A percentile compares a stretch with the other conserved stretches of the same genome.
Conservation (phyloP, 2,329 filamentous ascomycete genomes). For the Aspergillus sergii region DNA sequence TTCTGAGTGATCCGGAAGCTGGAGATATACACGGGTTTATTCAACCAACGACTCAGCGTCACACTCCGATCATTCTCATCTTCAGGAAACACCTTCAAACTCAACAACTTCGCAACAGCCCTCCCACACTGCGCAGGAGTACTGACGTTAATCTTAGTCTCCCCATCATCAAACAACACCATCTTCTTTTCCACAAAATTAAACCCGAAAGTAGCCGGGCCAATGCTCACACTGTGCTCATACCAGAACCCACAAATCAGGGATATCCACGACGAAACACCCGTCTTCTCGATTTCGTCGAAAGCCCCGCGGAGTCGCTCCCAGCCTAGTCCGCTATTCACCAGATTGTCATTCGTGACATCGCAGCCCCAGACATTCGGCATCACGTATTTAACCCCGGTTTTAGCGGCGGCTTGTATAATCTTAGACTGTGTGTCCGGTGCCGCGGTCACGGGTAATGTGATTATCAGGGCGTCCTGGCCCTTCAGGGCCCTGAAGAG, state of each 20-base stretch:
- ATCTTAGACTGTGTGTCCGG: constrained; percentile 51
- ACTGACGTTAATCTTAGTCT: constrained; percentile 58
- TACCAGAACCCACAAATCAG: constrained; percentile 56
- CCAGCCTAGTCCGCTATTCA: constrained; percentile 26
- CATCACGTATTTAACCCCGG: constrained; percentile 57
- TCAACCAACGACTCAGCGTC: constrained; percentile 39
- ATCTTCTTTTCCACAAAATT: constrained; percentile 47
- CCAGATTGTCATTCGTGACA: constrained; percentile 17
- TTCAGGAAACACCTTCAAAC: constrained; percentile 32
- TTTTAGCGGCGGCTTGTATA: constrained; percentile 57
- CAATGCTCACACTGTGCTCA: constrained; percentile 49
- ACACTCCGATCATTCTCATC: constrained; percentile 14
- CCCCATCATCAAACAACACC: constrained; percentile 59
- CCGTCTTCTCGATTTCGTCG: constrained; percentile 39
- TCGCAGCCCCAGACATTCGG: constrained; percentile 51
- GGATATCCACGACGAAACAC: constrained; percentile 43
- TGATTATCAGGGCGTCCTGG: constrained; percentile 61
- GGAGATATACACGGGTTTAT: constrained; percentile 53
- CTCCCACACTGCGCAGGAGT: constrained; percentile 61
- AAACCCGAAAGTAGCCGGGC: constrained; percentile 48
- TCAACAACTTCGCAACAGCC: constrained; percentile 56
- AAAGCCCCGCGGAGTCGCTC: constrained; percentile 13
- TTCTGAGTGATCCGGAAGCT: constrained; percentile 63
- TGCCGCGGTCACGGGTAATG: constrained; percentile 47
- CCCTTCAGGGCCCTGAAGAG: constrained; percentile 54